Evolutionary conservation across 2,329 filamentous ascomycete genomes (phyloP).

Genomic region (Beauveria australis): DNA sequence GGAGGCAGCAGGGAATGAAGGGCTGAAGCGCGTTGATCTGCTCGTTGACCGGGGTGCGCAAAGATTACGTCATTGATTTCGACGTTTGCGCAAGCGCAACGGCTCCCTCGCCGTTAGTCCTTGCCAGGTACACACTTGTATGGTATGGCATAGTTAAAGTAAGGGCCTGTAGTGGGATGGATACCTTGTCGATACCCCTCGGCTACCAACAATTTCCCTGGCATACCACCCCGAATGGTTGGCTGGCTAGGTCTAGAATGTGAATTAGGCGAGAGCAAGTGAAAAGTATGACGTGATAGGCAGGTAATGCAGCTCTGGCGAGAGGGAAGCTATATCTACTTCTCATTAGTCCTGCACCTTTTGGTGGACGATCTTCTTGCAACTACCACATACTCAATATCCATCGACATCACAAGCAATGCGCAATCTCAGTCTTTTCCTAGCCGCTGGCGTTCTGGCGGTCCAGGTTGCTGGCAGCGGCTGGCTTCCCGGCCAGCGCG

Average conservation of each 20-base stretch:
- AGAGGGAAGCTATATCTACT: constrained; percentile 1
- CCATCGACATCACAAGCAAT: constrained; percentile 40
- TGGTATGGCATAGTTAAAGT: background rate
- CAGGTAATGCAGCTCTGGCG: constrained; percentile 1
- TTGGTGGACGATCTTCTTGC: background rate
- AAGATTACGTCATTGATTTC: constrained; percentile 9
- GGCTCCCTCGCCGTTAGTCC: background rate
- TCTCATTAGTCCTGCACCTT: background rate
- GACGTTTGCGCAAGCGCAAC: background rate
- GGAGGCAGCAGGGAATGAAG: no score
- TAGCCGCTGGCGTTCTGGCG: constrained; percentile 60
- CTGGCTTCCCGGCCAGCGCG: constrained; percentile 70
- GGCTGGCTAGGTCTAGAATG: constrained; percentile 1
- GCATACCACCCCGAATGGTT: background rate
- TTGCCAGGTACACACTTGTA: background rate
- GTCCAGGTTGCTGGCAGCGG: constrained; percentile 62
- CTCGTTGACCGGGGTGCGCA: background rate
- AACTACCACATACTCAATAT: background rate
- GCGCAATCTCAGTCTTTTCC: constrained; percentile 66
- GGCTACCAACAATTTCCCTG: background rate
- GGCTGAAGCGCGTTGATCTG: background rate
- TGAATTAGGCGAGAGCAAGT: constrained; percentile 6
- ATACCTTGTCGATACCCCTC: constrained; percentile 1
- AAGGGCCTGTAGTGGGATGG: background rate
- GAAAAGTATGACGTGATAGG: constrained; percentile 10